Percentiles rank a stretch among this genome's conserved stretches.
Conservation (phyloP, 1,284 basidiomycete species). For the Sutorius eximius region DNA sequence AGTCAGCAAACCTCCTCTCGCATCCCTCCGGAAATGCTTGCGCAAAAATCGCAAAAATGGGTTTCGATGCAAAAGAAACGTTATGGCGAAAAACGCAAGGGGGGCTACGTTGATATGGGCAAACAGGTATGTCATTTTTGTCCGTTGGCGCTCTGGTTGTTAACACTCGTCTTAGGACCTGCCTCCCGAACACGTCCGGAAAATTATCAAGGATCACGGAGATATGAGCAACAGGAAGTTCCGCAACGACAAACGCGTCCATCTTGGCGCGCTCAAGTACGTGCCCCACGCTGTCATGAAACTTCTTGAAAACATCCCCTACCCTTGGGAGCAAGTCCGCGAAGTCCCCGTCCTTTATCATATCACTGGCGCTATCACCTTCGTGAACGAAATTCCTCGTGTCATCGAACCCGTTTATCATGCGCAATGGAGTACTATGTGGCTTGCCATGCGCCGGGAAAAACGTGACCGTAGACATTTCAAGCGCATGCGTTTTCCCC, state of each 20-base stretch:
- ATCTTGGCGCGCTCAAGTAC: conserved; percentile 97
- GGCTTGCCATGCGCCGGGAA: conserved; percentile 98
- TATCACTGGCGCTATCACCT: conserved; percentile 99
- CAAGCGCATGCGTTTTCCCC: conserved; percentile 99
- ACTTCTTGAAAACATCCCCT: conserved; percentile 97
- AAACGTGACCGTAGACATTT: conserved; percentile 99
- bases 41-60: conserved; percentile 92
- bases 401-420: conserved; percentile 98
- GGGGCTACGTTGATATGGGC: conserved; percentile 89
- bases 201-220: conserved; percentile 97
- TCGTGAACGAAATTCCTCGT: conserved; percentile 97
- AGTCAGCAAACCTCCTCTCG: conserved; percentile 53
- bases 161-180: conserved; percentile 55
- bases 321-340: conserved; percentile 99
- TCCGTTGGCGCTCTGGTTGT: conserved; percentile 12
- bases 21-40: conserved; percentile 76
- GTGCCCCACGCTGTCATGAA: conserved; percentile 99
- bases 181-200: conserved; percentile 92
- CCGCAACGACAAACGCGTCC: conserved; percentile 98
- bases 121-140: conserved; percentile 67
- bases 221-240: conserved; percentile 98
- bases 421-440: conserved; percentile 99
- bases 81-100: conserved; percentile 87
- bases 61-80: conserved; percentile 89
- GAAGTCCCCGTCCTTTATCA: conserved; percentile 97